These are phyloP conservation scores for Malassezia nana DNA, from an alignment of 1,284 basidiomycete species.

Conservation along the genomic window DNA sequence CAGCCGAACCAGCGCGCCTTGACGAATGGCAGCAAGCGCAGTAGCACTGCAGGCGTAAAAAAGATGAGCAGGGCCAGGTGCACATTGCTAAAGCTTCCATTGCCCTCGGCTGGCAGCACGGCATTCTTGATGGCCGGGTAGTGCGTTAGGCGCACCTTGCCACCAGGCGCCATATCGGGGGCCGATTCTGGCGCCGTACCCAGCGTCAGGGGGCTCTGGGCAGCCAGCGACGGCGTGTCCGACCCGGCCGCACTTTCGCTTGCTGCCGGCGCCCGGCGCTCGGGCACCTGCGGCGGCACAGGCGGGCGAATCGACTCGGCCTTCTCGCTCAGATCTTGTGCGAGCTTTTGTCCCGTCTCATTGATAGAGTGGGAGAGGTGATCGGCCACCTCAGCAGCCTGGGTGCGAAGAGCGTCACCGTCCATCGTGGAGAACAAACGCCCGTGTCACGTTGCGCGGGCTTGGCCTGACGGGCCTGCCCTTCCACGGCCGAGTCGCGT, in stretches of 20 bases:
- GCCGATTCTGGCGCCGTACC: neutral
- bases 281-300: neutral
- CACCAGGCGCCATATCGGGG: constrained; percentile 34
- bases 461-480: neutral
- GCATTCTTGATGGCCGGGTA: constrained; percentile 44
- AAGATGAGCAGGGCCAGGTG: constrained; percentile 62
- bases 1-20: constrained; percentile 44
- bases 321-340: constrained; percentile 6
- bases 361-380: neutral
- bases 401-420: neutral
- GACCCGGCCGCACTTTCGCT: too few relatives aligned
- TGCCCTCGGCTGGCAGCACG: constrained; percentile 45
- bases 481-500: neutral
- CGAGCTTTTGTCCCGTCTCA: neutral
- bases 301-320: neutral
- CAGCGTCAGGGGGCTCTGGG: neutral
- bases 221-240: neutral
- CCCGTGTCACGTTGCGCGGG: neutral
- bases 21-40: constrained; percentile 44
- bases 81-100: constrained; percentile 49
- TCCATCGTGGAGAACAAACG: neutral
- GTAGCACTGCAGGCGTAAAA: constrained; percentile 37
- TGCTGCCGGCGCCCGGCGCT: neutral
- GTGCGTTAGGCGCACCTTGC: constrained; percentile 45
- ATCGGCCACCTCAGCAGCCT: neutral